Evolutionary conservation across 805 yeast species (phyloP).

Genomic region (Candida nonsorbophila): DNA sequence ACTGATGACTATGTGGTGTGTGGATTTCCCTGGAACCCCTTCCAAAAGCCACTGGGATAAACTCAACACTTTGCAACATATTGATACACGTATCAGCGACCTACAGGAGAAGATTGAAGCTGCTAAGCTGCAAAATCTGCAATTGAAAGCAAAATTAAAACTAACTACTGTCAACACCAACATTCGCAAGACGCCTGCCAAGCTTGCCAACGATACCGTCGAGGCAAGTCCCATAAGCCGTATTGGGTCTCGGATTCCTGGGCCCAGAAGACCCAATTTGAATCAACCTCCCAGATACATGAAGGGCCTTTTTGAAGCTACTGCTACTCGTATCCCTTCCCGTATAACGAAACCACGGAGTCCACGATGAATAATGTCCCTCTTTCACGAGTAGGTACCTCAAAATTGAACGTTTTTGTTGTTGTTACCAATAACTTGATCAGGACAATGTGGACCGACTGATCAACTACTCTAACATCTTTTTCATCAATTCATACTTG

Average conservation of each 20-base stretch:
- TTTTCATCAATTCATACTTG: slow-evolving; percentile 31
- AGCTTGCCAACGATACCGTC: slow-evolving; percentile 2
- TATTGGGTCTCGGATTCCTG: background rate
- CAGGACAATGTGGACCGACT: slow-evolving; percentile 1
- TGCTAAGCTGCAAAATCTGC: slow-evolving; percentile 18
- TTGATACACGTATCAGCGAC: slow-evolving; percentile 15
- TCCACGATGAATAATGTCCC: too few relatives aligned
- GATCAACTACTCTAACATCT: slow-evolving; percentile 11
- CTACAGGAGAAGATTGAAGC: slow-evolving; percentile 14
- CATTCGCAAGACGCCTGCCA: background rate
- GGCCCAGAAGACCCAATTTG: slow-evolving; percentile 27
- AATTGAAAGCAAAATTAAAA: slow-evolving; percentile 15
- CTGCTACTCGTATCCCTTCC: too few relatives aligned
- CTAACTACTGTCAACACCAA: background rate
- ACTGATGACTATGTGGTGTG: slow-evolving; percentile 84
- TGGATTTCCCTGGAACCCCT: slow-evolving; percentile 54
- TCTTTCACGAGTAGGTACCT: too few relatives aligned
- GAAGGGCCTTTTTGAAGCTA: slow-evolving; percentile 29
- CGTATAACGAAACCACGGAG: too few relatives aligned
- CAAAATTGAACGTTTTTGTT: too few relatives aligned
- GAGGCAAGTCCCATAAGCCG: slow-evolving; percentile 2
- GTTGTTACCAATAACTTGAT: background rate
- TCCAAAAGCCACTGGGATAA: slow-evolving; percentile 28
- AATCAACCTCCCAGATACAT: slow-evolving; percentile 40
- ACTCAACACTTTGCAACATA: slow-evolving; percentile 16